phyloP scores from a whole-genome alignment of 2,329 filamentous ascomycete species.

The Tolypocladium ovalisporum region DNA sequence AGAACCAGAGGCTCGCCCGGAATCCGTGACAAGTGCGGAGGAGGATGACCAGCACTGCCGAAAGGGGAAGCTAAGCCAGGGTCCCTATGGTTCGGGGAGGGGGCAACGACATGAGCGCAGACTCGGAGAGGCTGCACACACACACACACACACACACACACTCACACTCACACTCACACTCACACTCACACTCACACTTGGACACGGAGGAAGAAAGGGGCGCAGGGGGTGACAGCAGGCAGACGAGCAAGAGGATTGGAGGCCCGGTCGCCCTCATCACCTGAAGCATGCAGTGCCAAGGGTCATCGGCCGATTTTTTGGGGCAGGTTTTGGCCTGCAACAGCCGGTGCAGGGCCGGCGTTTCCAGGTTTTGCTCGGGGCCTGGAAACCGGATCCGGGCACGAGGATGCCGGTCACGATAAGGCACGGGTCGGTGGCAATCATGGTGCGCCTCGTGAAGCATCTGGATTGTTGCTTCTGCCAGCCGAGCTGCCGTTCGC shows the following conservation, averaged over 20 bases:
- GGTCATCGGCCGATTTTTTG: background rate
- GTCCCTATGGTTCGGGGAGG: background rate
- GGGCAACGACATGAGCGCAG: background rate
- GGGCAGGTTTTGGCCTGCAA: background rate
- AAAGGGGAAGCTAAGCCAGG: slow-evolving; percentile 8
- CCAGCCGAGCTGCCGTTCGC: background rate
- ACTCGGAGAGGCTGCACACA: background rate
- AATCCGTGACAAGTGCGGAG: slow-evolving; percentile 6
- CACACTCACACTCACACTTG: background rate
- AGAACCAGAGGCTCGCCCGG: slow-evolving; percentile 1
- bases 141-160: background rate
- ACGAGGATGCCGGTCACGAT: background rate
- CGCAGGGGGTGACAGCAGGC: background rate
- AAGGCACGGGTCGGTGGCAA: background rate
- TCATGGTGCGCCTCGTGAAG: background rate
- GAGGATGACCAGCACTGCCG: slow-evolving; percentile 4
- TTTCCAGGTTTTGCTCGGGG: background rate
- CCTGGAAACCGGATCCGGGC: background rate
- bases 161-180: background rate
- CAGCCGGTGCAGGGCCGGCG: background rate
- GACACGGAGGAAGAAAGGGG: background rate
- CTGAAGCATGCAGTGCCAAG: slow-evolving; percentile 2
- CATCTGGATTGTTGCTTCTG: background rate
- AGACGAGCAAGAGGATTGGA: background rate
- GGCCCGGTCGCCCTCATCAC: background rate